phyloP scores from a whole-genome alignment of 1,284 basidiomycete genomes.

The Melampsora abietis-canadensis region DNA sequence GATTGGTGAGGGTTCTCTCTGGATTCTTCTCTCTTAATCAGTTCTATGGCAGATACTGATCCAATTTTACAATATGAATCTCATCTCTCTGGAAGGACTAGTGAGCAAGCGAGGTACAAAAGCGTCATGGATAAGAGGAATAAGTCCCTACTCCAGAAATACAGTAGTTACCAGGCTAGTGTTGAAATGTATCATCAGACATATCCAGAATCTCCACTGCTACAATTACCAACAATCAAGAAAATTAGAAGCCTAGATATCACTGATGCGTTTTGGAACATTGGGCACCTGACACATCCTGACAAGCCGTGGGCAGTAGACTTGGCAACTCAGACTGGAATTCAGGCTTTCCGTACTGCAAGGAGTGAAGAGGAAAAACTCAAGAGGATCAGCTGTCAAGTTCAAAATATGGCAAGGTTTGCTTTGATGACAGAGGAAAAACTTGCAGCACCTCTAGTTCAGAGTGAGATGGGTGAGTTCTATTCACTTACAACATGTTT shows the following conservation, averaged over 20 bases:
- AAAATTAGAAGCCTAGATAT: background rate
- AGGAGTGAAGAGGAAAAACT: no score
- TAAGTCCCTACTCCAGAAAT: background rate
- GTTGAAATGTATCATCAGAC: background rate
- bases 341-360: background rate
- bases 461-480: no score
- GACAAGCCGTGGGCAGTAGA: conserved; percentile 18
- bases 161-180: conserved; percentile 6
- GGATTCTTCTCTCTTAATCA: no score
- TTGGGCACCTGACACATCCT: conserved; percentile 4
- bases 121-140: background rate
- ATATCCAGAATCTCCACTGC: background rate
- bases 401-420: no score
- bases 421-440: background rate
- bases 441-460: no score
- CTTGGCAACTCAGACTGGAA: conserved; percentile 16
- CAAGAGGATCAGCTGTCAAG: no score
- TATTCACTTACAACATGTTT: no score
- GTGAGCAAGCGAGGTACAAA: background rate
- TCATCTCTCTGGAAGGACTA: background rate
- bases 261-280: conserved; percentile 14
- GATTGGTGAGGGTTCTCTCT: no score
- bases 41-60: no score
- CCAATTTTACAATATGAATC: no score
- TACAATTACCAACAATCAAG: background rate